Conservation (phyloP, 768 basidiomycete genomes). For the Suillus placidus region DNA sequence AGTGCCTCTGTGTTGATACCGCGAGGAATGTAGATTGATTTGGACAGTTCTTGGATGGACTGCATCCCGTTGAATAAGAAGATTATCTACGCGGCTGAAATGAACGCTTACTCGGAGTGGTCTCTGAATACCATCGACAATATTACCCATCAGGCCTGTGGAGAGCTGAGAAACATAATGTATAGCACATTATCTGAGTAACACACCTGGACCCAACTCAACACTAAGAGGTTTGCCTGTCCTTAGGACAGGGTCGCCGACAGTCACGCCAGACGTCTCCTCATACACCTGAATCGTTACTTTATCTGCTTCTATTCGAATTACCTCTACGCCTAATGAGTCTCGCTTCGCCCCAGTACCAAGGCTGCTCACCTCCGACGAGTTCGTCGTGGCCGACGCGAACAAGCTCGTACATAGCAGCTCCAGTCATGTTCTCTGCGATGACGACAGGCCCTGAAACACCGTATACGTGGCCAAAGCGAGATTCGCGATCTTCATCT, state of each 20-base stretch:
- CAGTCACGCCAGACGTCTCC: slow-evolving; percentile 98
- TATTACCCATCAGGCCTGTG: slow-evolving; percentile 97
- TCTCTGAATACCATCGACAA: slow-evolving; percentile 96
- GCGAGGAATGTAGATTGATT: slow-evolving; percentile 99
- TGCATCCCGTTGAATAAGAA: slow-evolving; percentile 25
- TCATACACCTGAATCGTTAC: slow-evolving; percentile 99
- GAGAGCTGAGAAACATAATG: slow-evolving; percentile 8
- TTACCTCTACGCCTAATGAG: slow-evolving; percentile 77
- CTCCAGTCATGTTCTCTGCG: slow-evolving; percentile 92
- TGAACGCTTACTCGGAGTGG: slow-evolving; percentile 71
- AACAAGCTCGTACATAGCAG: slow-evolving; percentile 97
- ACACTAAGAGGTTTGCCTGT: slow-evolving; percentile 98
- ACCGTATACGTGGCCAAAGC: slow-evolving; percentile 87
- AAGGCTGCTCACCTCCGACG: slow-evolving; percentile 75
- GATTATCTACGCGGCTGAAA: slow-evolving; percentile 10
- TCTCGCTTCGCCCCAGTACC: not conserved
- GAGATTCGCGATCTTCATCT: slow-evolving; percentile 88
- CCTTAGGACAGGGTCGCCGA: slow-evolving; percentile 95
- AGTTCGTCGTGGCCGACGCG: slow-evolving; percentile 98
- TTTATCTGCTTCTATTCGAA: slow-evolving; percentile 97
- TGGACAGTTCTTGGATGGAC: slow-evolving; percentile 94
- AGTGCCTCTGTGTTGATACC: slow-evolving; percentile 98
- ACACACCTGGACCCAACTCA: slow-evolving; percentile 92
- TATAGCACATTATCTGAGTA: not conserved
- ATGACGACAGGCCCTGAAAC: slow-evolving; percentile 99